Base-by-base conservation (phyloP, 495 filamentous ascomycete genomes). In the Venustampulla echinocandica region DNA sequence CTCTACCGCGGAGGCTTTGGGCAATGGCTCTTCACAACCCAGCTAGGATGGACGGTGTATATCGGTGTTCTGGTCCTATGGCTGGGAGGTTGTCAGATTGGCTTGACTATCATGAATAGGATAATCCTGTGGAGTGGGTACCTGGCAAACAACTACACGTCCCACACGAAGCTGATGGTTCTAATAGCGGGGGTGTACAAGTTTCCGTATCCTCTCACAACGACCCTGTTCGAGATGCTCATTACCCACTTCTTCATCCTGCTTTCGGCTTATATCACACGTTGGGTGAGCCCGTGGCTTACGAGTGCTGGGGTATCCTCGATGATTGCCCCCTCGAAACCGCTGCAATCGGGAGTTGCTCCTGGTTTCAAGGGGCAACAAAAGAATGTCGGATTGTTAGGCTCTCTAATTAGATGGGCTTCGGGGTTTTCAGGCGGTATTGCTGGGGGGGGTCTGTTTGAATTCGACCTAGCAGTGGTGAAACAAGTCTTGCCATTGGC, bases 151-250 rank as follows among this genome's bases (percentile, higher is more conserved):
- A 53, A 51, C 25, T 49, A 58, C 39, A 58, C 55, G 5, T 46
- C 39, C 22, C 52, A 58, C 37, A 58, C 55, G 18, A 57, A 50
- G 28, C 38, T 56, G 42, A 42, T 58, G 34, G n/a, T 21, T 9
- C 25, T 58, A 35, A 52, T 56, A 70, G 69, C 69, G 30, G 73
- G 71, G 28, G 68, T 70, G 17, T 74, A 74, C 42, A 75, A 73
- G 58, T 74, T 76, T 46, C 62, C 61, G 22, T 76, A 73, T 43
- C 73, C 73, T 13, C 46, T 75, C 5, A 68, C 70, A 11, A 62
- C 67, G 20, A 69, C 71, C 0, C 59, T 71, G 9, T 39, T 75
- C n/a, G 64, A 76, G 42, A 62, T 76, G 32, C 40, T 71, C 27
- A 60, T 73, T 38, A 68, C 73, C 10, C 53, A 56, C 28, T 44